Base-by-base conservation (phyloP, 306 rosid species). In the Quercus variabilis region DNA sequence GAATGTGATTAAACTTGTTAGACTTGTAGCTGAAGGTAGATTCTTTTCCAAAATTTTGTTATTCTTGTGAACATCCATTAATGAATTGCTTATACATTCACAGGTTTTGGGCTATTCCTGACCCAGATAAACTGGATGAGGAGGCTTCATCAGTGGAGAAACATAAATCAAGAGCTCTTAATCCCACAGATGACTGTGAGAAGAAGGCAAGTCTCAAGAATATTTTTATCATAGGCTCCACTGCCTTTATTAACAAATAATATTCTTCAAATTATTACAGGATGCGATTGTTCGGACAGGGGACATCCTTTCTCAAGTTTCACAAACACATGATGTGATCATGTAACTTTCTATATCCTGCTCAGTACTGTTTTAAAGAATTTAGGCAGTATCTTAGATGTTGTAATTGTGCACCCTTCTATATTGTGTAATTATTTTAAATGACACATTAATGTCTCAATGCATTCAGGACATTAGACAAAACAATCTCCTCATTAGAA, bases 401-500 rank as follows among this genome's bases (percentile, higher is more conserved):
- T 67, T 35, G 2, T 19, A 8, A 14, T 31, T 28, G 20, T 35
- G 72, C n/a, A 18, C 38, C 72, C 20, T 59, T 51, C 65, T 31
- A 63, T 69, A 18, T 78, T 21, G 25, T 31, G 46, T 60, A 73
- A 74, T 38, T 54, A 31, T 46, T 78, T n/a, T 59, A 12, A 51
- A 26, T 11, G 54, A 46, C 46, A 63, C 19, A 55, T 68, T 55
- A 19, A 18, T 67, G 52, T 76, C 19, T 19, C 18, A 62, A 71
- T 64, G 31, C 18, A 68, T 82, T 71, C 88, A 89, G 90, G 88
- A 75, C 83, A 20, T 79, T 89, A 71, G 92, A 86, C 51, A 89
- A 86, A 73, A 86, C 92, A 55, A 89, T 89, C 41, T 86, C 92
- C 70, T 78, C 86, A 3, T 80, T 89, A 80, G 92, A 86, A 86